phyloP scores from a whole-genome alignment of 208 protist genomes.

The Phytomonas serpens region DNA sequence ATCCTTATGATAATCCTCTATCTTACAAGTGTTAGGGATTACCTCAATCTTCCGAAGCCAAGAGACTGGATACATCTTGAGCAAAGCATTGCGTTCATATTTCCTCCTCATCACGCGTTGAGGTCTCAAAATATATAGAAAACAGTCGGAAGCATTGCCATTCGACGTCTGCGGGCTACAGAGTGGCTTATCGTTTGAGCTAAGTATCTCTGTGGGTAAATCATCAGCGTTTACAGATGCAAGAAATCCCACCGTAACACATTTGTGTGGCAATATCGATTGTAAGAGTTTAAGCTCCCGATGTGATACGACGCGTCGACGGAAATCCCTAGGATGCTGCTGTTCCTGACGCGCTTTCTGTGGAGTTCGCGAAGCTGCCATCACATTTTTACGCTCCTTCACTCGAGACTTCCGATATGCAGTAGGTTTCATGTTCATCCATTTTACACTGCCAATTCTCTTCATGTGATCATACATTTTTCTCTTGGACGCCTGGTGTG shows the following conservation, averaged over 20 bases:
- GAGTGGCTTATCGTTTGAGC: background rate
- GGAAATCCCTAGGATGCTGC: background rate
- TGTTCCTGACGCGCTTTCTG: background rate
- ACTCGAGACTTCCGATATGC: background rate
- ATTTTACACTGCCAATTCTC: background rate
- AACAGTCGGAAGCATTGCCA: background rate
- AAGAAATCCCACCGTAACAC: background rate
- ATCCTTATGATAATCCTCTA: background rate
- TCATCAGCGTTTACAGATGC: background rate
- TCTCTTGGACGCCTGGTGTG: background rate
- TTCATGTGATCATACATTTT: background rate
- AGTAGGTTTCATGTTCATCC: background rate
- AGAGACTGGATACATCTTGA: conserved; percentile 13
- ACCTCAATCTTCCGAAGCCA: conserved; percentile 13
- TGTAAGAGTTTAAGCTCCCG: background rate
- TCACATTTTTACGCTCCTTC: background rate
- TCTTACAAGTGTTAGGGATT: background rate
- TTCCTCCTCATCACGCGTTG: conserved; percentile 5
- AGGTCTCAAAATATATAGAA: background rate
- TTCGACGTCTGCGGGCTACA: background rate
- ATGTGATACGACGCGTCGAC: background rate
- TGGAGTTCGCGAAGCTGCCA: background rate
- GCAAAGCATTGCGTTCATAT: conserved; percentile 12
- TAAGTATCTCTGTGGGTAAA: background rate
- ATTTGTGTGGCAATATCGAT: background rate